These are phyloP conservation scores for Sarocladium oryzae DNA, from an alignment of 2,329 filamentous ascomycete species.

Conservation along the genomic window DNA sequence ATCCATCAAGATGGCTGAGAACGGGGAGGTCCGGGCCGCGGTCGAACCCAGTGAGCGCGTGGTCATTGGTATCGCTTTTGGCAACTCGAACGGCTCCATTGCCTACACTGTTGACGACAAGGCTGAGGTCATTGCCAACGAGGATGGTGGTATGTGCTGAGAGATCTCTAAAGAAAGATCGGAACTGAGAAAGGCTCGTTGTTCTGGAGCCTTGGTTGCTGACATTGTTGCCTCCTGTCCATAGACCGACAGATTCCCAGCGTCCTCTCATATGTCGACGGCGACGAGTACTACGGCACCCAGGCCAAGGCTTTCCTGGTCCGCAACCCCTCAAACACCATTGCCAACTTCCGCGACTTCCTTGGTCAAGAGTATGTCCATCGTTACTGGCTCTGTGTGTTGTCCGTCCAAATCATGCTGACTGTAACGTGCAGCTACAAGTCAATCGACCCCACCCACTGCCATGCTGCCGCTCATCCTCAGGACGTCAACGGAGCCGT, in stretches of 20 bases:
- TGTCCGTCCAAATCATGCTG: conserved; percentile 9
- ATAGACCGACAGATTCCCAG: conserved; percentile 94
- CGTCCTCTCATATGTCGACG: conserved; percentile 87
- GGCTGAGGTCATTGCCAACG: conserved; percentile 96
- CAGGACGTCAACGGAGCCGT: conserved; percentile 65
- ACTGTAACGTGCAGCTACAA: conserved; percentile 57
- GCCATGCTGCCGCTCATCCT: conserved; percentile 89
- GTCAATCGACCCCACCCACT: conserved; percentile 91
- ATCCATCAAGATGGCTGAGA: conserved; percentile 37
- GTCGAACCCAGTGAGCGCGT: conserved; percentile 52
- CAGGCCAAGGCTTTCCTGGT: conserved; percentile 93
- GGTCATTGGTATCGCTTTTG: conserved; percentile 94
- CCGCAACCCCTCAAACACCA: conserved; percentile 86
- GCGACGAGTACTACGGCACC: conserved; percentile 92
- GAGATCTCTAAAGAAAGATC: neutral
- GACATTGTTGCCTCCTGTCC: neutral
- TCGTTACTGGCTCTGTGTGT: neutral
- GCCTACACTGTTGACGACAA: conserved; percentile 90
- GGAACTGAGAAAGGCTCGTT: too few species aligned
- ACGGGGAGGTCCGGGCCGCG: conserved; percentile 34
- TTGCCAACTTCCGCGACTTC: conserved; percentile 94
- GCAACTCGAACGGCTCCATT: conserved; percentile 97
- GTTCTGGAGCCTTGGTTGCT: too few species aligned
- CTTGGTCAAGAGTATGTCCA: conserved; percentile 77
- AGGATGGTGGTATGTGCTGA: conserved; percentile 73